Evolutionary conservation across 163 green algal genomes (phyloP).

Genomic region (Trebouxiophyceae sp.): DNA sequence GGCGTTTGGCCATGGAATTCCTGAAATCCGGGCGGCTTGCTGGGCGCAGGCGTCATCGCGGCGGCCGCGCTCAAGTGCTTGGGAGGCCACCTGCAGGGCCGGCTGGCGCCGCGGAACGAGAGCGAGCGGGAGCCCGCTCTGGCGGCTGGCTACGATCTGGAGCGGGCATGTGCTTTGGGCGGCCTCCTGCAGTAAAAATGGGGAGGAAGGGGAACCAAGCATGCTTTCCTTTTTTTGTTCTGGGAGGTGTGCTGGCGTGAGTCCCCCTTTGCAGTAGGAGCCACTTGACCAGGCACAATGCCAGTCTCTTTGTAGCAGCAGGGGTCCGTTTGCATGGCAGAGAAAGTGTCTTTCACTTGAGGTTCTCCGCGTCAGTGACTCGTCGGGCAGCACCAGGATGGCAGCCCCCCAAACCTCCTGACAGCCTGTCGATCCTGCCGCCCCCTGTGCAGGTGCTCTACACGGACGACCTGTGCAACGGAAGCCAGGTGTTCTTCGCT

Average conservation of each 20-base stretch:
- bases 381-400: neutral
- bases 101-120: conserved; percentile 54
- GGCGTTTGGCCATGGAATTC: no score
- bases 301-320: no score
- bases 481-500: conserved; percentile 69
- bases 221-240: neutral
- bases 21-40: neutral
- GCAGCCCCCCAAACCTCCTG: no score
- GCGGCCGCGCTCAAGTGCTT: conserved; percentile 73
- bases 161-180: conserved; percentile 11
- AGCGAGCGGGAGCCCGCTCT: conserved; percentile 44
- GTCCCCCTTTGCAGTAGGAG: no score
- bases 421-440: neutral
- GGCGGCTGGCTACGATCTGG: conserved; percentile 40
- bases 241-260: no score
- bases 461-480: conserved; percentile 47
- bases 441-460: conserved; percentile 43
- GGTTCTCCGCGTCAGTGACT: neutral
- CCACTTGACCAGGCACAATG: no score
- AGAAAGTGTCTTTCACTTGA: neutral
- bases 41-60: conserved; percentile 29
- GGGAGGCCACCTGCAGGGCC: conserved; percentile 57
- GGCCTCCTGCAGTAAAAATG: neutral
- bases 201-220: neutral
- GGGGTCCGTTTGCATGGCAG: no score